A percentile compares a stretch with the other conserved stretches of the same genome.
These are phyloP conservation scores for Fraxinus sp. DNA, from an alignment of 305 asterid genomes.

Conservation along the genomic window DNA sequence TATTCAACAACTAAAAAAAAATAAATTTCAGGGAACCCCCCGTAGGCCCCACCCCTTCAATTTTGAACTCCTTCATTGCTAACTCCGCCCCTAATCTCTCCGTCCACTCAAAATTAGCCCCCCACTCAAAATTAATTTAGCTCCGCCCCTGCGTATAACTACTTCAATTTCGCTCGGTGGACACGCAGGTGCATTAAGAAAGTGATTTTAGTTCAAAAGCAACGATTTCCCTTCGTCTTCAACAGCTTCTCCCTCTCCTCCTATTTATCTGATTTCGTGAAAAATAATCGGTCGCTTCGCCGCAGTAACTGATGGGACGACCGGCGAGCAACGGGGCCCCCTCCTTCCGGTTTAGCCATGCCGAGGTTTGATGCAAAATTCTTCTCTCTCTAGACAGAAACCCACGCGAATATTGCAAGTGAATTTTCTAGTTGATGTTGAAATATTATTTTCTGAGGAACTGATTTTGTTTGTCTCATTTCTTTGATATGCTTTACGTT, in stretches of 20 bases:
- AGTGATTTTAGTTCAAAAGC: neutral
- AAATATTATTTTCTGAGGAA: neutral
- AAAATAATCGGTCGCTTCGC: neutral
- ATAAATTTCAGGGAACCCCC: too few relatives aligned
- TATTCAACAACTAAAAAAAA: too few relatives aligned
- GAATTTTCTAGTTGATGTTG: neutral
- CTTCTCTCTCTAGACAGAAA: neutral
- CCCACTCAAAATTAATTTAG: too few relatives aligned
- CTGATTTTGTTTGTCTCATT: neutral
- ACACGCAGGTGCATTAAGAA: neutral
- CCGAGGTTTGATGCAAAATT: slow-evolving; percentile 52
- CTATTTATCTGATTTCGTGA: neutral
- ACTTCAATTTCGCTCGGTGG: neutral
- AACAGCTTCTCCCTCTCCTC: neutral
- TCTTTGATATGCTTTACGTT: neutral
- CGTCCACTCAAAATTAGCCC: too few relatives aligned
- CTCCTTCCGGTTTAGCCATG: slow-evolving; percentile 79
- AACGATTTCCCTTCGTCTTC: neutral
- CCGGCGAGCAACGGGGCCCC: slow-evolving; percentile 95
- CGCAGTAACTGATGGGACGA: slow-evolving; percentile 66
- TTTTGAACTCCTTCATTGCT: too few relatives aligned
- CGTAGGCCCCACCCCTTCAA: too few relatives aligned
- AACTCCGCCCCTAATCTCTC: too few relatives aligned
- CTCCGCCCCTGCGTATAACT: too few relatives aligned
- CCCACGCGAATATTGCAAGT: neutral